Evolutionary conservation across 306 rosid species (phyloP).

Genomic region (Crotalaria pallida): DNA sequence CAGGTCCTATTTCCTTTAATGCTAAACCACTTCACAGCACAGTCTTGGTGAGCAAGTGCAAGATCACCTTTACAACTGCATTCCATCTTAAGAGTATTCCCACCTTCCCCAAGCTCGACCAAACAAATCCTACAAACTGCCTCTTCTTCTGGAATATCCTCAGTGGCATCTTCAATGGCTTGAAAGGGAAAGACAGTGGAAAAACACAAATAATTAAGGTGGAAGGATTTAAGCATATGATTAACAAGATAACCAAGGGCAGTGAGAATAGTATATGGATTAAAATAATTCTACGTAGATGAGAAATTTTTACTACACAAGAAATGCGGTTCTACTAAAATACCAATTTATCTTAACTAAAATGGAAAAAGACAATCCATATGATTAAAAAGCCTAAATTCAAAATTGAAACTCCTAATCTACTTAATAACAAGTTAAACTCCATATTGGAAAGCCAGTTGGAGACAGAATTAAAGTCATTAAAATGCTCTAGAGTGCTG

Average conservation of each 20-base stretch:
- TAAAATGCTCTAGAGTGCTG: background rate
- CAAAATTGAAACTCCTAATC: background rate
- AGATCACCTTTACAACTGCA: slow-evolving; percentile 98
- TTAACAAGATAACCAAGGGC: background rate
- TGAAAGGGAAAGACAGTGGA: slow-evolving; percentile 18
- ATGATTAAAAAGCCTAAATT: background rate
- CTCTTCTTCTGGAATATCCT: slow-evolving; percentile 94
- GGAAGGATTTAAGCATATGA: background rate
- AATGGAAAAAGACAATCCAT: background rate
- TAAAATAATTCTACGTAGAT: background rate
- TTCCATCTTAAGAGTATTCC: slow-evolving; percentile 78
- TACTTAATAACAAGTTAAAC: background rate
- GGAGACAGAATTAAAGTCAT: background rate
- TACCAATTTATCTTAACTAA: slow-evolving; percentile 11
- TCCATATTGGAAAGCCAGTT: background rate
- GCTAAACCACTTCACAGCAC: slow-evolving; percentile 95
- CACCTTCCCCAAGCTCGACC: slow-evolving; percentile 74
- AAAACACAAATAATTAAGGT: background rate
- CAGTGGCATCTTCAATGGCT: slow-evolving; percentile 62
- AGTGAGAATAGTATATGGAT: background rate
- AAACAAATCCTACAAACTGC: slow-evolving; percentile 94
- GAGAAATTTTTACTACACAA: background rate
- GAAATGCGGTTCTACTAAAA: background rate
- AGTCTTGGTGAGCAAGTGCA: slow-evolving; percentile 90
- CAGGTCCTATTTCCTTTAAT: slow-evolving; percentile 90